Evolutionary conservation across 768 basidiomycete species (phyloP).

Genomic region (Clavaria fumosa): DNA sequence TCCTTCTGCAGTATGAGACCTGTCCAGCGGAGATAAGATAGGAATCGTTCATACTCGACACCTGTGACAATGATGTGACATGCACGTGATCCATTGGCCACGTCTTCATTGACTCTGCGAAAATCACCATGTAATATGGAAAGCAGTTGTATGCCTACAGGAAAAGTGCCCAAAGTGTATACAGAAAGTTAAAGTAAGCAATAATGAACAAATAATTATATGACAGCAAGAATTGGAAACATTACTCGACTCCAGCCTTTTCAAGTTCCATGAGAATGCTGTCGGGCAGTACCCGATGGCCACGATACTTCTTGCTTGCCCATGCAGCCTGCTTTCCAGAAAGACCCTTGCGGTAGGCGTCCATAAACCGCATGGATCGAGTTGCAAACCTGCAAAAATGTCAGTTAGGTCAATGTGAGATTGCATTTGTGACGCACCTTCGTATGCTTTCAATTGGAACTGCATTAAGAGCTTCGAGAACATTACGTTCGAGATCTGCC

Average conservation of each 20-base stretch:
- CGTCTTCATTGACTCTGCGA: no score
- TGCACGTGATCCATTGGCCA: no score
- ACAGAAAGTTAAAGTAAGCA: no score
- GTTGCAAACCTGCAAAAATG: neutral
- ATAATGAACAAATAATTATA: no score
- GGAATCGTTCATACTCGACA: no score
- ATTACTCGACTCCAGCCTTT: neutral
- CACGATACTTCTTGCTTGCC: constrained; percentile 14
- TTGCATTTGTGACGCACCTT: neutral
- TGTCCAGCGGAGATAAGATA: no score
- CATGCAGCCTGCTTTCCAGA: constrained; percentile 13
- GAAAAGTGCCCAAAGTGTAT: no score
- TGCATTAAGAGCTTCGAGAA: constrained; percentile 14
- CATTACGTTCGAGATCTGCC: constrained; percentile 20
- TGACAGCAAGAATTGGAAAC: neutral
- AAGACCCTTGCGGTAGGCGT: constrained; percentile 12
- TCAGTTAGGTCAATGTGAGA: neutral
- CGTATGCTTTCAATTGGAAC: constrained; percentile 16
- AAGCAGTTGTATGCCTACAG: no score
- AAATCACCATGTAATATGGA: no score
- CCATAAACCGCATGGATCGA: constrained; percentile 9
- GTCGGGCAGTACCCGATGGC: constrained; percentile 10
- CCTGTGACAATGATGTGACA: no score
- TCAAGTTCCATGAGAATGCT: neutral
- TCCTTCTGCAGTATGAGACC: no score